These are phyloP conservation scores for Pugionium cornutum DNA, from an alignment of 345 rosid species.

Conservation along the genomic window DNA sequence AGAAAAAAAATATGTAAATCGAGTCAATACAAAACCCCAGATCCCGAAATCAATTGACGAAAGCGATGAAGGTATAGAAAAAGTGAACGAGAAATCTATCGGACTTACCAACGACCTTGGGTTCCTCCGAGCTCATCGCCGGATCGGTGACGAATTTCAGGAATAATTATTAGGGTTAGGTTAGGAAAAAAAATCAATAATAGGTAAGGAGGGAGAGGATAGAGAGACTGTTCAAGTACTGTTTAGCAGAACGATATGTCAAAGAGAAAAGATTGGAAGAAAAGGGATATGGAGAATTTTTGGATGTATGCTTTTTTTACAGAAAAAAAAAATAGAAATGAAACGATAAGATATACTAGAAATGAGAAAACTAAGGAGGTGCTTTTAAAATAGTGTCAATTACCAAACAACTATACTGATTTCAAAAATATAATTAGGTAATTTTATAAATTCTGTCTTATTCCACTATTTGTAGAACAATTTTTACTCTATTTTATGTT, in stretches of 20 bases:
- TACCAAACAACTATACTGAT: too few relatives aligned
- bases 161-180: conserved; percentile 17
- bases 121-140: conserved; percentile 38
- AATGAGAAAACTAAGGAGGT: too few relatives aligned
- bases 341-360: too few relatives aligned
- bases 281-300: not conserved
- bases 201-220: not conserved
- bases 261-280: conserved; percentile 19
- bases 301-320: not conserved
- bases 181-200: not conserved
- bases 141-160: conserved; percentile 14
- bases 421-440: too few relatives aligned
- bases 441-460: too few relatives aligned
- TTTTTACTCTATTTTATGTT: too few relatives aligned
- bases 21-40: conserved; percentile 25
- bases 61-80: not conserved
- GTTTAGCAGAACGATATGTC: conserved; percentile 7
- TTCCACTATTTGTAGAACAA: too few relatives aligned
- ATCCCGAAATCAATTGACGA: conserved; percentile 15
- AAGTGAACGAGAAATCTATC: not conserved
- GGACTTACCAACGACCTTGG: conserved; percentile 41
- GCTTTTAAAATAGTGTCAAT: too few relatives aligned
- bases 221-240: conserved; percentile 20
- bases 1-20: not conserved
- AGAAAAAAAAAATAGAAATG: too few relatives aligned